phyloP scores from a whole-genome alignment of 257 asterid genomes.

The Solanum chilense region DNA sequence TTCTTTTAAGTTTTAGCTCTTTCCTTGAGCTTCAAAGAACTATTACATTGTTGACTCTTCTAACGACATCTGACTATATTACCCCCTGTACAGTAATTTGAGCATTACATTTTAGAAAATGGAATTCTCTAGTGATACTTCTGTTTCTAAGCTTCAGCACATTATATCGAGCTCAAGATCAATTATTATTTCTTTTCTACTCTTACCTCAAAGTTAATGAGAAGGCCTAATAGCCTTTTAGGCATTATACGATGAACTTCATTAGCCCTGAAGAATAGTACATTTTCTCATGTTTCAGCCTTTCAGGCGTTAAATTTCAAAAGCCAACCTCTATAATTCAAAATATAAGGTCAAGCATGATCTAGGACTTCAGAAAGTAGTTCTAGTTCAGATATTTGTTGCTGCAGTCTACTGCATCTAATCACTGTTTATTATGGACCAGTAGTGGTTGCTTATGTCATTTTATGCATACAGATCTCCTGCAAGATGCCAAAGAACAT shows the following conservation, averaged over 20 bases:
- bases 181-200: background rate
- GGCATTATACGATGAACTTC: background rate
- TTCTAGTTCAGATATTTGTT: background rate
- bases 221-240: background rate
- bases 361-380: background rate
- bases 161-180: background rate
- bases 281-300: background rate
- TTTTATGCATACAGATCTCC: background rate
- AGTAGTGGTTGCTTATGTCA: background rate
- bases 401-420: background rate
- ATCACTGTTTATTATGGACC: background rate
- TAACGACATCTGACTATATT: background rate
- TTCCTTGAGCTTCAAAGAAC: background rate
- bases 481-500: constrained; percentile 26
- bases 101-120: background rate
- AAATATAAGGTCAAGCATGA: background rate
- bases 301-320: background rate
- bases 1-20: background rate
- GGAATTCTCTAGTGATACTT: background rate
- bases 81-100: background rate
- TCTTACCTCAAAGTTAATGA: background rate
- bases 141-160: background rate
- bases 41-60: background rate
- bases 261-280: background rate
- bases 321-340: background rate